phyloP scores from a whole-genome alignment of 495 filamentous ascomycete genomes.

The Penicillium waksmanii region DNA sequence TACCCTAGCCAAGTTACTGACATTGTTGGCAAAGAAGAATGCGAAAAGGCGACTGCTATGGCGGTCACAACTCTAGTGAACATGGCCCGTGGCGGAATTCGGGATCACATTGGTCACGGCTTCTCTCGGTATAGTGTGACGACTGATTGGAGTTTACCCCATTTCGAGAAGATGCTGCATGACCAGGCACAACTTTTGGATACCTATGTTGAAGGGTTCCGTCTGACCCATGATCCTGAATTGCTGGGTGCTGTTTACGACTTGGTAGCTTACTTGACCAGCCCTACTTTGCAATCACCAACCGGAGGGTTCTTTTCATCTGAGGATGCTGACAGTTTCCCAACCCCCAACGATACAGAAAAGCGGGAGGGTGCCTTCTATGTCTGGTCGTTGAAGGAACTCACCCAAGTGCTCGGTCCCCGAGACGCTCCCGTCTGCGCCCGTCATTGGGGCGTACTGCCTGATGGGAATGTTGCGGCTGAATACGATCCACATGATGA shows the following conservation, averaged over 20 bases:
- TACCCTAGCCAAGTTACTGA: slow-evolving; percentile 77
- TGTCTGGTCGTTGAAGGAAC: slow-evolving; percentile 89
- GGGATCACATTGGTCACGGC: slow-evolving; percentile 90
- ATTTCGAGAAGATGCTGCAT: slow-evolving; percentile 98
- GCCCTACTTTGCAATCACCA: slow-evolving; percentile 61
- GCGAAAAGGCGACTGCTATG: slow-evolving; percentile 76
- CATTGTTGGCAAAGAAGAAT: slow-evolving; percentile 83
- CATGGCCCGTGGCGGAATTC: slow-evolving; percentile 85
- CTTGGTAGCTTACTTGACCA: slow-evolving; percentile 79
- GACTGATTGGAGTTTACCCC: slow-evolving; percentile 85
- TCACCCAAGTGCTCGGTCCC: slow-evolving; percentile 74
- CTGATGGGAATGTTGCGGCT: slow-evolving; percentile 85
- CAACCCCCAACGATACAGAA: slow-evolving; percentile 72
- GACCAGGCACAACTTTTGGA: slow-evolving; percentile 89
- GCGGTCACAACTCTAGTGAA: slow-evolving; percentile 76
- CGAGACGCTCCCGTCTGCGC: slow-evolving; percentile 76
- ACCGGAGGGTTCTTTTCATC: slow-evolving; percentile 84
- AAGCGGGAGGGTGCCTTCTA: slow-evolving; percentile 96
- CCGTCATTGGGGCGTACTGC: slow-evolving; percentile 82
- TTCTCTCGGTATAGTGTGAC: slow-evolving; percentile 93
- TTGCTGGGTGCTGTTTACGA: slow-evolving; percentile 82
- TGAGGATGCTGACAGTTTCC: slow-evolving; percentile 91
- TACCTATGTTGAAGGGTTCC: slow-evolving; percentile 87
- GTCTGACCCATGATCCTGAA: slow-evolving; percentile 68
- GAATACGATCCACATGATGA: slow-evolving; percentile 90